Conservation (phyloP, 768 basidiomycete species). For the Tricholoma hemisulphureum region DNA sequence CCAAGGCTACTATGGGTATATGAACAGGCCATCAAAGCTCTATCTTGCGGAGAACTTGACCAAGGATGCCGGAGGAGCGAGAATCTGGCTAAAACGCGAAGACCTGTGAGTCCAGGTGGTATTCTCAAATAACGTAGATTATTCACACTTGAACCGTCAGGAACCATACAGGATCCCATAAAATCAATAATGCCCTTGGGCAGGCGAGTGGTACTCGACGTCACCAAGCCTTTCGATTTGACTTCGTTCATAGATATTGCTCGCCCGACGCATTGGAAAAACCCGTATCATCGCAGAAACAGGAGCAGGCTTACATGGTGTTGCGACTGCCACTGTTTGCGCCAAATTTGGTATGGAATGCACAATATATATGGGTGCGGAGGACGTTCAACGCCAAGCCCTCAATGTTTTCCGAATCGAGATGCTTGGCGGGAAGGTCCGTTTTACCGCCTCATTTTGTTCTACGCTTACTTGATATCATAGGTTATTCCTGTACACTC, state of each 20-base stretch:
- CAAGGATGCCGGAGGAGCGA: constrained; percentile 86
- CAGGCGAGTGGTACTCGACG: constrained; percentile 49
- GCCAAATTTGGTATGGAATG: constrained; percentile 96
- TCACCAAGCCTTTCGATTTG: background rate
- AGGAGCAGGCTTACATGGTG: constrained; percentile 98
- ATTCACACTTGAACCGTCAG: constrained; percentile 33
- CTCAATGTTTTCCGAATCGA: constrained; percentile 97
- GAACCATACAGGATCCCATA: constrained; percentile 98
- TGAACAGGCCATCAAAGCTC: constrained; percentile 89
- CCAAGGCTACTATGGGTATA: constrained; percentile 84
- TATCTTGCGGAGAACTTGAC: constrained; percentile 92
- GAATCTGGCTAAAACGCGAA: constrained; percentile 97
- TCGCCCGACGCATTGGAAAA: constrained; percentile 93
- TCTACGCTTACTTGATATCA: background rate
- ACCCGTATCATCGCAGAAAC: constrained; percentile 98
- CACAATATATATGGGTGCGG: constrained; percentile 96
- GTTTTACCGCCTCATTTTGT: background rate
- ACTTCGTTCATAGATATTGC: constrained; percentile 64
- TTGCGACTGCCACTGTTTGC: constrained; percentile 97
- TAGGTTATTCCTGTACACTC: constrained; percentile 93
- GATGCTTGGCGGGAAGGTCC: constrained; percentile 91
- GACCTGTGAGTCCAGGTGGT: constrained; percentile 58
- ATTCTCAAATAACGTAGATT: constrained; percentile 3
- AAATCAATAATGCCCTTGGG: constrained; percentile 98
- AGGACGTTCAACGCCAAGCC: constrained; percentile 94